These are phyloP conservation scores for Candida dendrica DNA, from an alignment of 805 yeast genomes.

Conservation along the genomic window DNA sequence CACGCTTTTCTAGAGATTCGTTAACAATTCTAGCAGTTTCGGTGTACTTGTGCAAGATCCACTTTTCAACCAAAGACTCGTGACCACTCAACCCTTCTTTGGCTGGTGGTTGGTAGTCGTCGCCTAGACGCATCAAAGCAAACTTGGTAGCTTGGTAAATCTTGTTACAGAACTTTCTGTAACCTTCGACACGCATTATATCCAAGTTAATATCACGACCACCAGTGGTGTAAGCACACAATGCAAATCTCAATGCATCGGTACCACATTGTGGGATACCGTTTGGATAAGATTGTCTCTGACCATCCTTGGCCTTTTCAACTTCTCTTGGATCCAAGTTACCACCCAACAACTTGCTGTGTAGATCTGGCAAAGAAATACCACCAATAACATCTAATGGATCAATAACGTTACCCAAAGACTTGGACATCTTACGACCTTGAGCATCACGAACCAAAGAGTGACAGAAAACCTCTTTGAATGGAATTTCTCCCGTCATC, in stretches of 20 bases:
- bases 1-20: constrained; percentile 70
- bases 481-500: constrained; percentile 86
- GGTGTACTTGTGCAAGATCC: constrained; percentile 88
- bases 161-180: constrained; percentile 99
- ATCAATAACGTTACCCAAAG: constrained; percentile 93
- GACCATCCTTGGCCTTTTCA: constrained; percentile 82
- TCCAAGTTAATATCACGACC: constrained; percentile 97
- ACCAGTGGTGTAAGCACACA: constrained; percentile 97
- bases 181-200: constrained; percentile 94
- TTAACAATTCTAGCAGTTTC: constrained; percentile 59
- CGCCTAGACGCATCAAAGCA: constrained; percentile 88
- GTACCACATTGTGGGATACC: constrained; percentile 99
- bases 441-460: constrained; percentile 98
- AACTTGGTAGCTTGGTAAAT: constrained; percentile 98
- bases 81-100: constrained; percentile 57
- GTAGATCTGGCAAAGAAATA: constrained; percentile 71
- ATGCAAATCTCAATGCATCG: constrained; percentile 95
- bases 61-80: constrained; percentile 88
- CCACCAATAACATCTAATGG: constrained; percentile 93
- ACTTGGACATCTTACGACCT: constrained; percentile 98
- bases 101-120: constrained; percentile 77
- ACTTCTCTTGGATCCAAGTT: constrained; percentile 87
- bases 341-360: constrained; percentile 69
- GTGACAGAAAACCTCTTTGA: constrained; percentile 95
- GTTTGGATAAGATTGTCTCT: constrained; percentile 81